Evolutionary conservation across 352 stramenopile species (phyloP).

Genomic region (Phytophthora syringae): DNA sequence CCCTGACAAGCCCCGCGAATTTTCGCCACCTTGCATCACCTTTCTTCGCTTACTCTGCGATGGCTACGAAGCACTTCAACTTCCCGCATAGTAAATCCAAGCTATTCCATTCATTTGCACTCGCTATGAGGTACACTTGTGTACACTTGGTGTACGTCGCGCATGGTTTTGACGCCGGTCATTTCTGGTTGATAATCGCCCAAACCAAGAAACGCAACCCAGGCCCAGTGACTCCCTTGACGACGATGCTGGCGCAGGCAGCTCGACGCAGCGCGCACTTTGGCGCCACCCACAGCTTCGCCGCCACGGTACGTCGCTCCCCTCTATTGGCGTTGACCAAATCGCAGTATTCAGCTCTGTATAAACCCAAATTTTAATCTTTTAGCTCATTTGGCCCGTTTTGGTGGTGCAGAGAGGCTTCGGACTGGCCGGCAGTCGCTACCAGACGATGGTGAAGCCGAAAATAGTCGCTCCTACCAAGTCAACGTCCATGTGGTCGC

Average conservation of each 20-base stretch:
- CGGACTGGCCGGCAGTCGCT: conserved; percentile 44
- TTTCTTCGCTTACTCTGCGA: too few relatives aligned
- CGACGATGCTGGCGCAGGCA: conserved; percentile 51
- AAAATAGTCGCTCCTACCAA: conserved; percentile 33
- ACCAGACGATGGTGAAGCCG: conserved; percentile 70
- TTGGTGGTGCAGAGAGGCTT: conserved; percentile 31
- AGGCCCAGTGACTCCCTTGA: conserved; percentile 5
- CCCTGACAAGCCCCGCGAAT: too few relatives aligned
- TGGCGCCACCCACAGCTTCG: conserved; percentile 26
- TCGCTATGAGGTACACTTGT: conserved; percentile 13
- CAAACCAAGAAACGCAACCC: conserved; percentile 28
- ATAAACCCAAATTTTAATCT: conserved; percentile 22
- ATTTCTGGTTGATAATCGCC: conserved; percentile 38
- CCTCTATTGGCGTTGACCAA: background rate
- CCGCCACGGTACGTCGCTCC: conserved; percentile 20
- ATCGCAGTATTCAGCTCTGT: background rate
- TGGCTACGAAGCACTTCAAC: conserved; percentile 3
- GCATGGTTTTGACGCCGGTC: conserved; percentile 51
- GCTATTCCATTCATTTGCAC: background rate
- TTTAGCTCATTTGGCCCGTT: conserved; percentile 13
- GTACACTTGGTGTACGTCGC: conserved; percentile 8
- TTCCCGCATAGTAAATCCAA: conserved; percentile 6
- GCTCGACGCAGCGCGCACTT: conserved; percentile 35
- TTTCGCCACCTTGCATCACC: too few relatives aligned
- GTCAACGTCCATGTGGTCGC: conserved; percentile 45